These are phyloP conservation scores for Terfezia boudieri DNA, from an alignment of 495 filamentous ascomycete species.

Conservation along the genomic window DNA sequence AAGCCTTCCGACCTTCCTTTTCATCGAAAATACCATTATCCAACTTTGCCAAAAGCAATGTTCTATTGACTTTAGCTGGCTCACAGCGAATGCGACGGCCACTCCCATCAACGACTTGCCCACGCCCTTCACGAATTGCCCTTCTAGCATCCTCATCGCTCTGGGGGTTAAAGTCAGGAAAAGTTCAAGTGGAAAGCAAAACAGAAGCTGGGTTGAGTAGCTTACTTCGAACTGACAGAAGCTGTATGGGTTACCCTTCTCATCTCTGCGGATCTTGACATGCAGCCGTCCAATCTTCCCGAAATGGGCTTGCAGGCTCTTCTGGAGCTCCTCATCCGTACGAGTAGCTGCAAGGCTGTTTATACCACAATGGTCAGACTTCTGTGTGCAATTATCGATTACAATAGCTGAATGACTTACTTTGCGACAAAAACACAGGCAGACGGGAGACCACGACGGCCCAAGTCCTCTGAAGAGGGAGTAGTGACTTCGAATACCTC, in stretches of 20 bases:
- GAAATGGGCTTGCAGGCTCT: constrained; percentile 13
- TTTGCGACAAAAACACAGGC: constrained; percentile 18
- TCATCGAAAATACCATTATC: constrained; percentile 10
- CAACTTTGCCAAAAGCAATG: constrained; percentile 10
- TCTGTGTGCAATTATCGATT: background rate
- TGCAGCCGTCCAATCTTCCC: constrained; percentile 13
- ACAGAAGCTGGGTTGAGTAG: background rate
- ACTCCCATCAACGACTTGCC: constrained; percentile 12
- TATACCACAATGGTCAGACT: constrained; percentile 1
- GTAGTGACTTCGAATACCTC: background rate
- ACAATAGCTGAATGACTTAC: background rate
- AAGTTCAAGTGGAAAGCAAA: background rate
- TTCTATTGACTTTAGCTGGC: constrained; percentile 17
- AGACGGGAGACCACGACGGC: constrained; percentile 14
- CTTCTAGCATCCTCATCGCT: constrained; percentile 13
- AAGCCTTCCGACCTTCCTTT: constrained; percentile 8
- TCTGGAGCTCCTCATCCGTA: constrained; percentile 16
- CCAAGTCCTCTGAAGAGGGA: constrained; percentile 5
- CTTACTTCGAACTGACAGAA: constrained; percentile 18
- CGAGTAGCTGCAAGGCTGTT: constrained; percentile 13
- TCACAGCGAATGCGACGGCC: constrained; percentile 18
- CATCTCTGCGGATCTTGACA: constrained; percentile 17
- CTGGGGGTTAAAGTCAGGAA: constrained; percentile 4
- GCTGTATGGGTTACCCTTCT: constrained; percentile 17
- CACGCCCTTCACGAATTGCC: constrained; percentile 14